Conservation (phyloP, 192 early-diverging fungal species). For the Coemansia sp. region DNA sequence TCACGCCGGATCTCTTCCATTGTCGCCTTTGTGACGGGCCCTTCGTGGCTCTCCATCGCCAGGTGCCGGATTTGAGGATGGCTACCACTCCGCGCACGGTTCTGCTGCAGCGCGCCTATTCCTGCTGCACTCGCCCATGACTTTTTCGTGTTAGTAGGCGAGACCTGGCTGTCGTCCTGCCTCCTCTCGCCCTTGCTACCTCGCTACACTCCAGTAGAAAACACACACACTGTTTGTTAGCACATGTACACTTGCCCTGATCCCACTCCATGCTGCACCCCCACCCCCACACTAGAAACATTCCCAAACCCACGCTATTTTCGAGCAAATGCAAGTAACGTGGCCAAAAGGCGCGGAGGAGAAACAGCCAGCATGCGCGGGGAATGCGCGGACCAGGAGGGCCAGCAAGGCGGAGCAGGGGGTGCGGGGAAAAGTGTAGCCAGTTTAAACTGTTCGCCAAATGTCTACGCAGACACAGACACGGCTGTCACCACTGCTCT, state of each 20-base stretch:
- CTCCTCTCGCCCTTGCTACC: constrained; percentile 34
- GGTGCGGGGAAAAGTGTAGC: not conserved
- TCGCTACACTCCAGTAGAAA: constrained; percentile 26
- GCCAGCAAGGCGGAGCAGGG: not conserved
- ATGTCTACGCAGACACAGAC: not conserved
- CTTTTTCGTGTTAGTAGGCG: constrained; percentile 25
- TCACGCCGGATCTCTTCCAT: constrained; percentile 55
- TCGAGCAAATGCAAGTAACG: not conserved
- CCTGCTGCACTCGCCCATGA: constrained; percentile 30
- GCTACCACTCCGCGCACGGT: constrained; percentile 40
- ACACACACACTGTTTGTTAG: constrained; percentile 2
- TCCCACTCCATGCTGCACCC: not conserved
- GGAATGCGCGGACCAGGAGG: constrained; percentile 1
- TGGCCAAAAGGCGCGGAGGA: not conserved
- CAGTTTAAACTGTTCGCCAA: not conserved
- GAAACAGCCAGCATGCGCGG: not conserved
- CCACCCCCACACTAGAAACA: constrained; percentile 4
- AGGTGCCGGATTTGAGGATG: constrained; percentile 51
- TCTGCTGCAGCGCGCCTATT: constrained; percentile 28
- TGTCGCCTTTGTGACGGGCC: constrained; percentile 48
- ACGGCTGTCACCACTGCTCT: not conserved
- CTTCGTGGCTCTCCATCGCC: constrained; percentile 51
- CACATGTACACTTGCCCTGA: not conserved
- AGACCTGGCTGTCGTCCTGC: constrained; percentile 21
- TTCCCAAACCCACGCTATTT: constrained; percentile 5